Evolutionary conservation across 2,329 filamentous ascomycete genomes (phyloP).

Genomic region (Neopestalotiopsis rosae): DNA sequence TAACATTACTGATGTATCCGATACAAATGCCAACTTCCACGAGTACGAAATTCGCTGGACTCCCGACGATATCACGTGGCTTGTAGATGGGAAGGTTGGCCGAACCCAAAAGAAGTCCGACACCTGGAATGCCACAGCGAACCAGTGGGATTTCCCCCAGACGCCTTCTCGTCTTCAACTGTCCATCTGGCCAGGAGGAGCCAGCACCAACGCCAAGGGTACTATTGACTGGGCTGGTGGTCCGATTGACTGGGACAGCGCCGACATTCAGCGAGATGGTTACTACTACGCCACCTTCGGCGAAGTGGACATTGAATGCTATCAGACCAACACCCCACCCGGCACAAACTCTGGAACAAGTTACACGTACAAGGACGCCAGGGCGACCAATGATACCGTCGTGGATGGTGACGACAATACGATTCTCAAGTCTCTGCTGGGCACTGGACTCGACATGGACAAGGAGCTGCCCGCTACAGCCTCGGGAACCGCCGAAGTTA

Average conservation of each 20-base stretch:
- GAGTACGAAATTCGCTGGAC: slow-evolving; percentile 94
- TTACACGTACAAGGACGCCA: slow-evolving; percentile 74
- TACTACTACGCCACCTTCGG: slow-evolving; percentile 88
- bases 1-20: slow-evolving; percentile 67
- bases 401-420: slow-evolving; percentile 76
- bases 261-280: slow-evolving; percentile 79
- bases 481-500: slow-evolving; percentile 27
- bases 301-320: slow-evolving; percentile 85
- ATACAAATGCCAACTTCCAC: slow-evolving; percentile 82
- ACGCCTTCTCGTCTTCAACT: slow-evolving; percentile 90
- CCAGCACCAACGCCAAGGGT: slow-evolving; percentile 77
- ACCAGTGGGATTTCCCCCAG: slow-evolving; percentile 88
- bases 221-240: slow-evolving; percentile 94
- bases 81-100: slow-evolving; percentile 78
- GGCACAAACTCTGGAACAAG: slow-evolving; percentile 73
- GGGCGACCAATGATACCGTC: slow-evolving; percentile 78
- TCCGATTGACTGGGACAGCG: slow-evolving; percentile 81
- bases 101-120: slow-evolving; percentile 76
- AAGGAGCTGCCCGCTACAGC: slow-evolving; percentile 39
- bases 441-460: slow-evolving; percentile 79
- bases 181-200: slow-evolving; percentile 94
- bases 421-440: slow-evolving; percentile 77
- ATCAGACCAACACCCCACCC: slow-evolving; percentile 63
- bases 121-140: slow-evolving; percentile 84
- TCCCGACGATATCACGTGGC: slow-evolving; percentile 85